phyloP scores from a whole-genome alignment of 768 basidiomycete genomes.

The Dioszegia hungarica region DNA sequence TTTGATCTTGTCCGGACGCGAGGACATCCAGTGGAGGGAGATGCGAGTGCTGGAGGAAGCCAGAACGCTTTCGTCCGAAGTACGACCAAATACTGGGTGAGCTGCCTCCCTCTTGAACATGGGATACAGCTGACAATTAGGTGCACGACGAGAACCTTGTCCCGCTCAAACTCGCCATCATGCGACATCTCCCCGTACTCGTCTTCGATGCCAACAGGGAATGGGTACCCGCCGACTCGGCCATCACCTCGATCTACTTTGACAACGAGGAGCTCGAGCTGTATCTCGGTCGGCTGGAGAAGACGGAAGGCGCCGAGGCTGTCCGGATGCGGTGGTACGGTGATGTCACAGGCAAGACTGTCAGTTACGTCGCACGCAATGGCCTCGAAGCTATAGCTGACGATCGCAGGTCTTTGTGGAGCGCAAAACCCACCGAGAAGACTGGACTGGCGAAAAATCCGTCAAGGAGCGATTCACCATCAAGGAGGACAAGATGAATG shows the following conservation, averaged over 20 bases:
- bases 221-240: constrained; percentile 77
- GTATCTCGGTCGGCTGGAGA: constrained; percentile 93
- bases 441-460: constrained; percentile 99
- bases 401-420: constrained; percentile 51
- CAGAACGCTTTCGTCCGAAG: constrained; percentile 98
- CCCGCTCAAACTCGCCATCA: constrained; percentile 83
- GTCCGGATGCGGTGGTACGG: constrained; percentile 97
- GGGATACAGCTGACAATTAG: constrained; percentile 38
- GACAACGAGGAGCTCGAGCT: constrained; percentile 93
- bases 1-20: constrained; percentile 93
- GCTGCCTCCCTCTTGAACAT: constrained; percentile 42
- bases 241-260: constrained; percentile 95
- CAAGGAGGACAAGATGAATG: constrained; percentile 88
- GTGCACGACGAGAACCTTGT: constrained; percentile 91
- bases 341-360: constrained; percentile 72
- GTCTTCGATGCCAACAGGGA: constrained; percentile 94
- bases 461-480: constrained; percentile 95
- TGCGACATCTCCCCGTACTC: constrained; percentile 86
- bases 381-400: not conserved
- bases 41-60: constrained; percentile 85
- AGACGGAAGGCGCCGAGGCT: constrained; percentile 97
- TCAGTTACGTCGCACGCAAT: constrained; percentile 47
- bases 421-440: constrained; percentile 71
- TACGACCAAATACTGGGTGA: constrained; percentile 96
- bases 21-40: constrained; percentile 89